Evolutionary conservation across 129 eudicot genomes (phyloP), one percentile per base, ranked within the genome.

Genomic region (Lonicera japonica): DNA sequence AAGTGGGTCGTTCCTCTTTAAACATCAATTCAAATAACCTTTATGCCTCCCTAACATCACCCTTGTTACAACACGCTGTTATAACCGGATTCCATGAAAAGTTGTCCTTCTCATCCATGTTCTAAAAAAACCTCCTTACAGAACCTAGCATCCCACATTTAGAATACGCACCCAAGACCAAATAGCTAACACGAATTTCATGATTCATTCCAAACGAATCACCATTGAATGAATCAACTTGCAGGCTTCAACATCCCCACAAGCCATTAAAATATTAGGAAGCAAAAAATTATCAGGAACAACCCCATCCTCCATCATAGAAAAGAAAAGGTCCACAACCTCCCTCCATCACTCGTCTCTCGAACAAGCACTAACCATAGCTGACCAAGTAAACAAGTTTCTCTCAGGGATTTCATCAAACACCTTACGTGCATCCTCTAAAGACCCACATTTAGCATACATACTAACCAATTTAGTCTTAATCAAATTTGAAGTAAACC

Each of bases 31-130:
- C 70, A 50, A 84, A 71, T 56, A 84, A 70, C 25, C 72, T 56
- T 34, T 14, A 73, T 0, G 86, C 91, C 70, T 80, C 84, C 5
- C 8, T 54, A 47, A 74, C 65, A 48, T 74, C 65, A 50, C 84
- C 86, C 14, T 55, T 67, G 52, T 22, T 67, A 47, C 86, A 80
- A 64, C 78, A 75, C 41, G 86, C 95, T 0, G 77, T 58, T 43
- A 90, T 79, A 15, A 86, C 43, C 11, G 86, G 62, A 60, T 86
- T 90, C 95, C 97, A 86, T 7, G 92, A 81, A 40, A 90, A 88
- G 11, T 11, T 54, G 72, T 86, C 89, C 61, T 77, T 83, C 25
- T 50, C 76, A 40, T 70, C 75, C 95, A 90, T 86, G 25, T 63
- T 71, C 56, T 65, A 69, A 43, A 90, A 83, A 63, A 83, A 67